Conservation (phyloP, 2,329 filamentous ascomycete genomes). For the Apiospora arundinis region DNA sequence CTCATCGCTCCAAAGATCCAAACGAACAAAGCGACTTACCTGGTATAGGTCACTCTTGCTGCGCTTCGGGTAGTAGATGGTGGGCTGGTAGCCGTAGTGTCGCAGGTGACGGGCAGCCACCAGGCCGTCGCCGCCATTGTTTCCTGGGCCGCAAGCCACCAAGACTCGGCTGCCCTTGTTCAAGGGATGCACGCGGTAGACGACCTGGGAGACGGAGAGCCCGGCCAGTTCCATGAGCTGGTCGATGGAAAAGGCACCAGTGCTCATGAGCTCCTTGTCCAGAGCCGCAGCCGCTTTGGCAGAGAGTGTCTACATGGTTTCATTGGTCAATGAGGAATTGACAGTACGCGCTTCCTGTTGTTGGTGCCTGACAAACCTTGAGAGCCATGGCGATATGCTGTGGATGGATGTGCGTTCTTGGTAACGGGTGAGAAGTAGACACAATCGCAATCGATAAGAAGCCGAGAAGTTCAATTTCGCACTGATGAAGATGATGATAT, state of each 20-base stretch:
- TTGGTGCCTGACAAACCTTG: slow-evolving; percentile 6
- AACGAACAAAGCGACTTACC: slow-evolving; percentile 50
- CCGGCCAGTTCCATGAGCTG: slow-evolving; percentile 98
- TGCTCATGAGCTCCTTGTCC: slow-evolving; percentile 92
- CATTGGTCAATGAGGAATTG: slow-evolving; percentile 31
- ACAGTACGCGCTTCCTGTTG: slow-evolving; percentile 5
- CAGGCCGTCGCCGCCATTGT: slow-evolving; percentile 87
- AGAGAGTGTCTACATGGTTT: slow-evolving; percentile 71
- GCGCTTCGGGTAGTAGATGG: slow-evolving; percentile 91
- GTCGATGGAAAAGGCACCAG: slow-evolving; percentile 87
- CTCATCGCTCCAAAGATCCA: too few relatives aligned
- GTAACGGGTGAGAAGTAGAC: not conserved
- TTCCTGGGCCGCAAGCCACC: slow-evolving; percentile 87
- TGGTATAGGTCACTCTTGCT: slow-evolving; percentile 90
- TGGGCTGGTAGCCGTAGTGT: slow-evolving; percentile 90
- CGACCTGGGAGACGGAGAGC: slow-evolving; percentile 89
- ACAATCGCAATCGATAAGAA: not conserved
- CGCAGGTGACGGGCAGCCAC: slow-evolving; percentile 91
- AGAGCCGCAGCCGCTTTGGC: slow-evolving; percentile 88
- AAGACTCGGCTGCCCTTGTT: slow-evolving; percentile 75
- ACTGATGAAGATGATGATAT: not conserved
- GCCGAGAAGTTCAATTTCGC: not conserved
- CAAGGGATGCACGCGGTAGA: slow-evolving; percentile 83
- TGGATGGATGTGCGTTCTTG: not conserved
- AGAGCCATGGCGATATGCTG: slow-evolving; percentile 14